These are phyloP conservation scores for Apophysomyces variabilis DNA, from an alignment of 371 early-diverging fungal species.

Conservation along the genomic window DNA sequence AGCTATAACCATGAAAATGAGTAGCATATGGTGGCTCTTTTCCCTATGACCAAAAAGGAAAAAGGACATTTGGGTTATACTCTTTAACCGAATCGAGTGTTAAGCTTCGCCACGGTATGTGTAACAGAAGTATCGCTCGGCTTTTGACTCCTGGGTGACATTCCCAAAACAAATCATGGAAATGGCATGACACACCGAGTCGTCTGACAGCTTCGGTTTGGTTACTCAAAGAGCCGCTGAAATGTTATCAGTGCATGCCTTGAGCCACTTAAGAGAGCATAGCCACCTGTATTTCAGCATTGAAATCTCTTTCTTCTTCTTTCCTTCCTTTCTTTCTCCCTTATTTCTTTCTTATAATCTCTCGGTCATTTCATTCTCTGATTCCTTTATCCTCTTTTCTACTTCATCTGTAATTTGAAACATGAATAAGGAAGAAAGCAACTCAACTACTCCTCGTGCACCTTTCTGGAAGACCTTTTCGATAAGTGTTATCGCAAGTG, in stretches of 20 bases:
- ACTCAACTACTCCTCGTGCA: not conserved
- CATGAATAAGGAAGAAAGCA: not conserved
- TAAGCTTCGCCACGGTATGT: no score
- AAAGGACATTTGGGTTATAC: no score
- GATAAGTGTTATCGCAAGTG: not conserved
- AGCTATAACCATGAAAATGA: no score
- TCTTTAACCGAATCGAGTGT: no score
- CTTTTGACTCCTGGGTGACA: no score
- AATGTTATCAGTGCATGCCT: not conserved
- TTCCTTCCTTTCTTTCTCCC: not conserved
- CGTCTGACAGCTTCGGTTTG: no score
- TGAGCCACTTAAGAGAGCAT: no score
- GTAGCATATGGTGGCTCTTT: no score
- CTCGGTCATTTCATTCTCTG: not conserved
- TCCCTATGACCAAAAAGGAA: no score
- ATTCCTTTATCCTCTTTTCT: not conserved
- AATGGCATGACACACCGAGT: no score
- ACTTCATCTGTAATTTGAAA: not conserved
- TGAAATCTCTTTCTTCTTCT: not conserved
- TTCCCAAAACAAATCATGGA: no score
- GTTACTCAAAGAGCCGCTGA: not conserved
- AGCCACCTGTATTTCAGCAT: not conserved
- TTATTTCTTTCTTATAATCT: not conserved
- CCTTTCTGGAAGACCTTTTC: constrained; percentile 6
- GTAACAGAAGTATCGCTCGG: no score